Base-by-base conservation (phyloP, 768 basidiomycete species). In the Solioccasus polychromus region DNA sequence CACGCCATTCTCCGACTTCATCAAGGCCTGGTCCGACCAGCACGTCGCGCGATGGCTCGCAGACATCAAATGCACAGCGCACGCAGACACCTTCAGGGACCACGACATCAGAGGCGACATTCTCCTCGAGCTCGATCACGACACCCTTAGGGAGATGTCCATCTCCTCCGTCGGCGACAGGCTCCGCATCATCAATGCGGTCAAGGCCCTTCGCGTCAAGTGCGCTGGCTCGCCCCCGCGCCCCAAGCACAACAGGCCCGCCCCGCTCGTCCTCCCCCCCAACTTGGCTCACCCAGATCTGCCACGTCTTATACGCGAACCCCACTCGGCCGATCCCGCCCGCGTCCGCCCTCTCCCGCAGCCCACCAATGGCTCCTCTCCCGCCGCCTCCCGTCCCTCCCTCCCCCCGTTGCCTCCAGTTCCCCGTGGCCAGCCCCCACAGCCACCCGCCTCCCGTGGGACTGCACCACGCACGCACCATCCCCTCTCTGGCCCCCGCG, bases 31-130 rank as follows among this genome's bases (percentile, higher is more conserved):
- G 88, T 64, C 74, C 1, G 88, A 91, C 59, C 55, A 56, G 4
- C 82, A 87, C 54, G 83, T 90, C 45, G 76, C 83, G 2, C 71
- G 72, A 37, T 99, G 94, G 88, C 76, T 99, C 26, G 57, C 74
- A 0, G 81, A 90, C 15, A 82, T 88, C 57, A 87, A 81, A 58
- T 92, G 92, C 57, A 76, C 69, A 0, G 72, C 74, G 30, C 85
- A 85, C 59, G 79, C 83, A 9, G 66, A 73, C 8, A 72, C 76
- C 0, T 99, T 99, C 71, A 78, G 74, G 38, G 74, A 77, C 4
- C 88, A 95, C 69, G 95, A 99, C 61, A 95, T 99, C 57, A 71
- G 91, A 40, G 93, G 95, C 5, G 87, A 91, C 60, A 83, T 99
- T 18, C 69, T 99, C 15, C 75, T 97, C 39, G 96, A 99, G 52